Evolutionary conservation across 148 eudicot genomes (phyloP), one percentile per base, ranked within the genome.

Genomic region (Limonium bicolor): DNA sequence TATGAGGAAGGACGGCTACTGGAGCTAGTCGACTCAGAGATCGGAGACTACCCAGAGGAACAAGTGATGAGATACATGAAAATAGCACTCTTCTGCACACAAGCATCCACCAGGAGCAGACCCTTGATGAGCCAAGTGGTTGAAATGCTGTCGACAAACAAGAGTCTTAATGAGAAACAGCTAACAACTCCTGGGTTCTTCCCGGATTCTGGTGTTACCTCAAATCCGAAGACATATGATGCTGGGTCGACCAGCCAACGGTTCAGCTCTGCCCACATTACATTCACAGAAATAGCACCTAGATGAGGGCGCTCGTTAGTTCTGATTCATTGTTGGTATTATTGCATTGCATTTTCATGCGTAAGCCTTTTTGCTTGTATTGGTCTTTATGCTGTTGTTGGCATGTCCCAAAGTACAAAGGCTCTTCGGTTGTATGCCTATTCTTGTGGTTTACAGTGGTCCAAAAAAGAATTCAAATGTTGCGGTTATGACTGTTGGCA

Each of bases 21-120:
- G 44, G 94, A 82, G 50, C 54, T 87, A 40, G 96, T 74, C 24
- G 94, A 82, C 50, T 62, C 85, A 12, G 86, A 76, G 51, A 64
- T 87, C 26, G 60, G 55, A 36, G 75, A 69, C 13, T 79, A 59
- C 38, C 76, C 94, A 1, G 56, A 76, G 41, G 74, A 69, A 7
- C 68, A 54, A 36, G 73, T 68, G 46, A 44, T 71, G 5, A 71
- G 73, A 54, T 87, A 68, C 60, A 71, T 79, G 31, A 79, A 66
- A 54, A 73, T 82, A 32, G 90, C 96, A 6, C 67, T 87, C 36
- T 87, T 87, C 65, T 87, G 94, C 66, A 69, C 88, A 12, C 96
- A 87, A 68, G 77, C 78, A 24, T 46, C 54, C n/a, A 85, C 85
- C 18, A 67, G 43, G 43, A 68, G 80, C 53, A 67, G 96, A 80